Percentiles rank a stretch among this genome's conserved stretches.
Conservation (phyloP, 2,329 filamentous ascomycete species). For the Laburnicola sp. region DNA sequence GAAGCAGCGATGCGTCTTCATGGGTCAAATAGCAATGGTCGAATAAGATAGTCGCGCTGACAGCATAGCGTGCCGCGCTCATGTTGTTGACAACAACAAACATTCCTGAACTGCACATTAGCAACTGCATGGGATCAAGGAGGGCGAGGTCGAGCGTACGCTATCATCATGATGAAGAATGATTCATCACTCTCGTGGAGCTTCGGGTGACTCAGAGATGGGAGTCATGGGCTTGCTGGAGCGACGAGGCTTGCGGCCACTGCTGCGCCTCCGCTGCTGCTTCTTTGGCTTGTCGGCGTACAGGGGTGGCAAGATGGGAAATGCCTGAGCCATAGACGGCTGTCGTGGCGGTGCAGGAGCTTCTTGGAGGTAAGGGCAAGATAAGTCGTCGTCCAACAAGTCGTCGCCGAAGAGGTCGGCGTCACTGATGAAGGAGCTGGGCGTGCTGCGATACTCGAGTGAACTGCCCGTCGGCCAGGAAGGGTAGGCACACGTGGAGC, state of each 20-base stretch:
- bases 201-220: constrained; percentile 46
- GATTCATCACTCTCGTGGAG: constrained; percentile 39
- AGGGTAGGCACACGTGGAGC: constrained; percentile 46
- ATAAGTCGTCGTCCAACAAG: constrained; percentile 35
- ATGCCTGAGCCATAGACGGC: constrained; percentile 39
- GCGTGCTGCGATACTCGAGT: constrained; percentile 42
- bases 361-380: constrained; percentile 41
- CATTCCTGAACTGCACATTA: constrained; percentile 24
- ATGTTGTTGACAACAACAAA: constrained; percentile 15
- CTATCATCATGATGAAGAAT: not conserved
- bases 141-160: constrained; percentile 21
- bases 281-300: constrained; percentile 49
- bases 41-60: constrained; percentile 16
- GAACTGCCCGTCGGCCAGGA: constrained; percentile 46
- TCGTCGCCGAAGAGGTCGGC: constrained; percentile 47
- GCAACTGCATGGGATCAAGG: constrained; percentile 10
- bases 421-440: constrained; percentile 48
- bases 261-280: constrained; percentile 44
- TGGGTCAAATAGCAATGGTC: not conserved
- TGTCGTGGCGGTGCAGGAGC: constrained; percentile 47
- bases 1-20: not conserved
- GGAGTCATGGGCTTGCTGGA: constrained; percentile 49
- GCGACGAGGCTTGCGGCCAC: constrained; percentile 45
- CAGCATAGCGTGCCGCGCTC: constrained; percentile 16
- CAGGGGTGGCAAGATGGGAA: constrained; percentile 45